phyloP scores from a whole-genome alignment of 2,329 filamentous ascomycete genomes.

The Pseudogymnoascus sp. region DNA sequence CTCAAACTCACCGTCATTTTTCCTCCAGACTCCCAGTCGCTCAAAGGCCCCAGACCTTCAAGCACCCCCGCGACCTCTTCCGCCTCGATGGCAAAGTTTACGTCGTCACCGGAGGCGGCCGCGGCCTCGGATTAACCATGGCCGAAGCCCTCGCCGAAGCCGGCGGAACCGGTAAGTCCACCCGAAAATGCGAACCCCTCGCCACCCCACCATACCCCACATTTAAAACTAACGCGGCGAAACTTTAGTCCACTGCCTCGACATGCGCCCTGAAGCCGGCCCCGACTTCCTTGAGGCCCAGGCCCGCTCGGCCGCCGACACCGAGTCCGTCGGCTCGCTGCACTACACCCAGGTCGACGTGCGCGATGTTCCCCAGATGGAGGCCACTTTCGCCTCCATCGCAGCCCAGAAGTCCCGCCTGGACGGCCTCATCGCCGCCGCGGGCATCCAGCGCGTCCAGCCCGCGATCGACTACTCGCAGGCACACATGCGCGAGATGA shows the following conservation, averaged over 20 bases:
- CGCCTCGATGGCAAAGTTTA: slow-evolving; percentile 78
- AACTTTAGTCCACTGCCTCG: slow-evolving; percentile 13
- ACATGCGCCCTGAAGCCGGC: background rate
- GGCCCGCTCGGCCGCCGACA: slow-evolving; percentile 66
- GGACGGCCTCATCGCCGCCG: slow-evolving; percentile 87
- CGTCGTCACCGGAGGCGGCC: slow-evolving; percentile 82
- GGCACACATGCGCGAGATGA: slow-evolving; percentile 89
- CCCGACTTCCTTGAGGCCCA: slow-evolving; percentile 58
- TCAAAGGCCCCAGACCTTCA: slow-evolving; percentile 40
- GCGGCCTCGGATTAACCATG: slow-evolving; percentile 87
- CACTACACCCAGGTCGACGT: slow-evolving; percentile 85
- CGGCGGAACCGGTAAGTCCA: slow-evolving; percentile 79
- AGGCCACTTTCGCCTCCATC: slow-evolving; percentile 62
- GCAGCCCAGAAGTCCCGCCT: slow-evolving; percentile 68
- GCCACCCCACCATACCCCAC: background rate
- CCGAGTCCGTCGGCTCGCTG: slow-evolving; percentile 73
- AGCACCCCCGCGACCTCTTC: slow-evolving; percentile 77
- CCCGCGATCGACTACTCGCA: slow-evolving; percentile 85
- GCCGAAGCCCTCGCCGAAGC: slow-evolving; percentile 75
- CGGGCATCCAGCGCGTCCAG: slow-evolving; percentile 93
- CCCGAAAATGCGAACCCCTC: slow-evolving; percentile 76
- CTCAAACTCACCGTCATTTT: background rate
- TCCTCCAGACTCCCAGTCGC: background rate
- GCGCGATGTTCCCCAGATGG: slow-evolving; percentile 59
- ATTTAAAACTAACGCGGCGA: slow-evolving; percentile 12